Conservation (phyloP, 257 asterid species). For the Solanum dulcamara region DNA sequence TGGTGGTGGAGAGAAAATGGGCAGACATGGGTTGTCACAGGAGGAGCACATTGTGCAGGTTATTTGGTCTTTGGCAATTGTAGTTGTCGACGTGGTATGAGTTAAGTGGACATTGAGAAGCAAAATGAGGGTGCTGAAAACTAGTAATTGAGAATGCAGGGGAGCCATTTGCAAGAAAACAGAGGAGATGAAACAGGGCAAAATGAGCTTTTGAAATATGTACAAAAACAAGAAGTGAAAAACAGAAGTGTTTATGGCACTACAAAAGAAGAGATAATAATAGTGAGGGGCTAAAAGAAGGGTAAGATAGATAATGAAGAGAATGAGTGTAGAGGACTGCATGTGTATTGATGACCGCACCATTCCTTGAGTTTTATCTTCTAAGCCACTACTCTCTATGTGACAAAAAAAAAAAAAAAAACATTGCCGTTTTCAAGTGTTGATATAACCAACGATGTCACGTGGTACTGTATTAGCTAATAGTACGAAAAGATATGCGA, state of each 20-base stretch:
- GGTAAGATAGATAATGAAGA: not conserved
- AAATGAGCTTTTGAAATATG: not conserved
- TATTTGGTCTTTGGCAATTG: slow-evolving; percentile 36
- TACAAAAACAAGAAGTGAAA: not conserved
- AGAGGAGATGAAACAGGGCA: not conserved
- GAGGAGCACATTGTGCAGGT: slow-evolving; percentile 63
- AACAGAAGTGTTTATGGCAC: not conserved
- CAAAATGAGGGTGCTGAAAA: not conserved
- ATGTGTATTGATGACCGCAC: slow-evolving; percentile 18
- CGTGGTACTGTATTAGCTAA: not conserved
- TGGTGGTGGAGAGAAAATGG: slow-evolving; percentile 43
- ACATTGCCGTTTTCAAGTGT: not conserved
- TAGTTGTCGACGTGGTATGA: slow-evolving; percentile 21
- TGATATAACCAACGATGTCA: not conserved
- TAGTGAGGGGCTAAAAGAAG: not conserved
- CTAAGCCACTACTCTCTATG: not conserved
- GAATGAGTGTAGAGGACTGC: no score
- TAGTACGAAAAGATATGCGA: no score
- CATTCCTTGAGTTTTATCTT: slow-evolving; percentile 2
- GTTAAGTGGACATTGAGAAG: not conserved
- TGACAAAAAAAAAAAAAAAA: no score
- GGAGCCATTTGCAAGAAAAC: not conserved
- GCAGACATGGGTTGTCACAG: slow-evolving; percentile 70
- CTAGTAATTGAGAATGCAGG: not conserved
- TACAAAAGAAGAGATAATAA: not conserved